phyloP scores from a whole-genome alignment of 768 basidiomycete genomes.

The Pleurotus citrinopileatus region DNA sequence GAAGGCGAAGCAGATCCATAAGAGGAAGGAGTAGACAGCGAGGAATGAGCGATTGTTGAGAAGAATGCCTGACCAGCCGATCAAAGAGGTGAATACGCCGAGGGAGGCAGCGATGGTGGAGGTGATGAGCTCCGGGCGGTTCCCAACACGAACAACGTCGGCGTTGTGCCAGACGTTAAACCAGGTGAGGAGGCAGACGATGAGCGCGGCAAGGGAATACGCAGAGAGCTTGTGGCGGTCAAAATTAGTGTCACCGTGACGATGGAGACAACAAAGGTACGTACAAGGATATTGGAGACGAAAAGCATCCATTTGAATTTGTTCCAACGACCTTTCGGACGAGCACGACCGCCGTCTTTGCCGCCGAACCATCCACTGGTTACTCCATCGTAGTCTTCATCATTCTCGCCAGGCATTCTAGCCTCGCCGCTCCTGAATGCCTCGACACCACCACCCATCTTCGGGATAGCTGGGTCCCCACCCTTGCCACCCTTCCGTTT shows the following conservation, averaged over 20 bases:
- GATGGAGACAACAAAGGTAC: constrained; percentile 13
- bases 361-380: constrained; percentile 38
- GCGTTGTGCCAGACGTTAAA: constrained; percentile 69
- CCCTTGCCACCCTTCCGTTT: constrained; percentile 31
- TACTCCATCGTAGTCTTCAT: constrained; percentile 53
- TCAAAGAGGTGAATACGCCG: constrained; percentile 60
- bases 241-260: not conserved
- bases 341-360: constrained; percentile 33
- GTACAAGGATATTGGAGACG: constrained; percentile 52
- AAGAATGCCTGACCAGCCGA: constrained; percentile 79
- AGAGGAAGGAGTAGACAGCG: constrained; percentile 71
- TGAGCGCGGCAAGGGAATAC: constrained; percentile 59
- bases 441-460: constrained; percentile 69
- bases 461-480: constrained; percentile 39
- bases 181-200: constrained; percentile 73
- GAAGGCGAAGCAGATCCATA: constrained; percentile 72
- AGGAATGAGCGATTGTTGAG: constrained; percentile 85
- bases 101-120: constrained; percentile 64
- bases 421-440: constrained; percentile 55
- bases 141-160: constrained; percentile 71
- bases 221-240: constrained; percentile 37
- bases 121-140: constrained; percentile 62
- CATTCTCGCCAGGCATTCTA: constrained; percentile 48
- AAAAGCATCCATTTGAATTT: constrained; percentile 84
- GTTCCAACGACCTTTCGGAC: constrained; percentile 62